phyloP scores from a whole-genome alignment of 768 basidiomycete species.

The Tylopilus plumbeoviolaceoides region DNA sequence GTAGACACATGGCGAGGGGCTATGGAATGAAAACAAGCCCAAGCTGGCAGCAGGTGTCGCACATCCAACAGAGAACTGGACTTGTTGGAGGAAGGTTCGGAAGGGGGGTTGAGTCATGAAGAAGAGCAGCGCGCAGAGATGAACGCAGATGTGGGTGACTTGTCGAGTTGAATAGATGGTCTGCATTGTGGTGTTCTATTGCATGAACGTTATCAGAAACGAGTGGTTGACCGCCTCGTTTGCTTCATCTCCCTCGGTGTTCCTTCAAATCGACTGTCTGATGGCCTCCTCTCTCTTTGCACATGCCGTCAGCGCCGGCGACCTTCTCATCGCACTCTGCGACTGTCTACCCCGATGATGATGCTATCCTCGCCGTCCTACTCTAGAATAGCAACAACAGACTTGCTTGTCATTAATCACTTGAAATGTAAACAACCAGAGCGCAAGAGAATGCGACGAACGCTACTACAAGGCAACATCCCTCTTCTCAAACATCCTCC shows the following conservation, averaged over 20 bases:
- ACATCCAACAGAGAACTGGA: no score
- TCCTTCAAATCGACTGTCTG: conserved; percentile 19
- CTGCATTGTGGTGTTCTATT: no score
- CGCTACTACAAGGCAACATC: conserved; percentile 76
- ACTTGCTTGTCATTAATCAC: conserved; percentile 76
- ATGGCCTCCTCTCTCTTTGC: no score
- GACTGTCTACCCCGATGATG: conserved; percentile 83
- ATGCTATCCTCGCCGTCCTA: conserved; percentile 78
- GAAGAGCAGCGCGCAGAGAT: no score
- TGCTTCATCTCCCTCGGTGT: conserved; percentile 61
- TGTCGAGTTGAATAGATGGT: no score
- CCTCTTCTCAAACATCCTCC: conserved; percentile 55
- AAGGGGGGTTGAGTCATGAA: no score
- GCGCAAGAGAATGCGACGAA: conserved; percentile 80
- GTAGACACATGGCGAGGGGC: no score
- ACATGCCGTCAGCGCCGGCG: conserved; percentile 58
- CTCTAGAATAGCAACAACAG: conserved; percentile 64
- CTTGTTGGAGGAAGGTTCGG: no score
- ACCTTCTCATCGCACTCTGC: conserved; percentile 70
- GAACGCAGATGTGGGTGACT: no score
- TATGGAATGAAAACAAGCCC: no score
- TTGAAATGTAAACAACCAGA: conserved; percentile 67
- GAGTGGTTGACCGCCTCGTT: not conserved
- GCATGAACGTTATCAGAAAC: no score
- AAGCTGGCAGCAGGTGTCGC: no score